Evolutionary conservation across 1,284 basidiomycete genomes (phyloP), one percentile per base, ranked within the genome.

Genomic region (Apiotrichum veenhuisii): DNA sequence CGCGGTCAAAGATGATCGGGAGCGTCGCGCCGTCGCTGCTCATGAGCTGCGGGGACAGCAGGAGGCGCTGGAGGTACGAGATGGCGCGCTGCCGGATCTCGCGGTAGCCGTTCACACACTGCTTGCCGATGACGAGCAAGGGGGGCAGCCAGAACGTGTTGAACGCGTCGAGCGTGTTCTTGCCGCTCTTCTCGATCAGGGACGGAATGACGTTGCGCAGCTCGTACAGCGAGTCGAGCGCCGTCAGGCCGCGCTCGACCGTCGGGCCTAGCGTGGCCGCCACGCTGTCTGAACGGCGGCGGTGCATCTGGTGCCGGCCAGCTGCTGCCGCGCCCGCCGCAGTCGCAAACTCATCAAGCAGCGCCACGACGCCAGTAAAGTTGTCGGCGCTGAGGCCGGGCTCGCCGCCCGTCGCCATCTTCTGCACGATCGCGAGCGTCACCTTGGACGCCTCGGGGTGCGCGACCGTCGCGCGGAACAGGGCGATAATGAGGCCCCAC

Each of bases 401-500:
- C 38, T 57, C 55, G 14, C 54, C 49, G 40, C 66, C 68, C 0
- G 81, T 76, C 11, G 83, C 82, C 37, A 96, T 80, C 48, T 79
- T 79, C 27, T 82, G 77, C 25, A 94, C 78, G 9, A 94, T 81
- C 12, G 87, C 84, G 67, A 98, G 89, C 1, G 92, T 88, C 46
- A 87, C 80, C 45, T 89, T 87, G 27, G 89, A 86, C 2, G 93
- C 92, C 74, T 91, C 89, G n/a, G 90, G 85, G 66, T 96, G 89
- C 10, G 86, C 82, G 45, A 91, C 84, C 1, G 91, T 92, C 0
- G 87, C 87, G 41, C 89, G 84, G 64, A 98, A 83, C n/a, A 98
- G 80, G 1, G 91, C 87, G 66, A 96, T 91, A 18, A 95, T 83
- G 36, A 98, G 80, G 54, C 89, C 90, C 96, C 96, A 98, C 75